phyloP scores from a whole-genome alignment of 2,329 filamentous ascomycete species.

The Penicillium freii region DNA sequence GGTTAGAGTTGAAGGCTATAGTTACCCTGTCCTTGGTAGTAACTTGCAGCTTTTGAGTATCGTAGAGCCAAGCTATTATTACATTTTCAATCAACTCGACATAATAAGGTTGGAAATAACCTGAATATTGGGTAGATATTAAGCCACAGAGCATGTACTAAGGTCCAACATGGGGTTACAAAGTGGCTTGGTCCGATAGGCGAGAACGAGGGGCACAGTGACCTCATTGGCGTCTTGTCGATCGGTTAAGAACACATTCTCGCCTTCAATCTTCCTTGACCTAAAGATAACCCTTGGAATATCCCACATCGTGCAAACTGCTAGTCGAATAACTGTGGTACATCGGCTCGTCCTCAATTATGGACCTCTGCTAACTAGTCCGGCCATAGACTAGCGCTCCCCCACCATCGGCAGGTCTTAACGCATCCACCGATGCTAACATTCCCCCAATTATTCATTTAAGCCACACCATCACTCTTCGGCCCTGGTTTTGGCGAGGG shows the following conservation, averaged over 20 bases:
- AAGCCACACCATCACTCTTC: not conserved
- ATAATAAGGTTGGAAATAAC: not conserved
- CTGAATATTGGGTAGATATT: not conserved
- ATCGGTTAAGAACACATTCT: not conserved
- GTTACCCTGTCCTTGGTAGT: not conserved
- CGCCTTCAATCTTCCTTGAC: not conserved
- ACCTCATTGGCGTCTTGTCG: conserved; percentile 5
- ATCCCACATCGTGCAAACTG: not conserved
- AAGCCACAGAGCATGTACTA: not conserved
- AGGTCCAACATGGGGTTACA: not conserved
- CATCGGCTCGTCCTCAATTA: not conserved
- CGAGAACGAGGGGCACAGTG: not conserved
- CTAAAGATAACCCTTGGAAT: not conserved
- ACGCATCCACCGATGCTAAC: not conserved
- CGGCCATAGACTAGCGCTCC: conserved; percentile 6
- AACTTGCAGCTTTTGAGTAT: too few relatives aligned
- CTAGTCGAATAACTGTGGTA: not conserved
- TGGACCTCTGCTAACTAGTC: conserved; percentile 5
- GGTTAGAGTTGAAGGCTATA: not conserved
- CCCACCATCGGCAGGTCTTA: not conserved
- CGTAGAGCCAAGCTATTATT: not conserved
- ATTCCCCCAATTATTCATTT: not conserved
- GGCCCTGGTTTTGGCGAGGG: not conserved
- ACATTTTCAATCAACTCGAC: not conserved
- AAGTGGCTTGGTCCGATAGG: not conserved